These are phyloP conservation scores for Gyrodon lividus DNA, from an alignment of 768 basidiomycete species.

Conservation along the genomic window DNA sequence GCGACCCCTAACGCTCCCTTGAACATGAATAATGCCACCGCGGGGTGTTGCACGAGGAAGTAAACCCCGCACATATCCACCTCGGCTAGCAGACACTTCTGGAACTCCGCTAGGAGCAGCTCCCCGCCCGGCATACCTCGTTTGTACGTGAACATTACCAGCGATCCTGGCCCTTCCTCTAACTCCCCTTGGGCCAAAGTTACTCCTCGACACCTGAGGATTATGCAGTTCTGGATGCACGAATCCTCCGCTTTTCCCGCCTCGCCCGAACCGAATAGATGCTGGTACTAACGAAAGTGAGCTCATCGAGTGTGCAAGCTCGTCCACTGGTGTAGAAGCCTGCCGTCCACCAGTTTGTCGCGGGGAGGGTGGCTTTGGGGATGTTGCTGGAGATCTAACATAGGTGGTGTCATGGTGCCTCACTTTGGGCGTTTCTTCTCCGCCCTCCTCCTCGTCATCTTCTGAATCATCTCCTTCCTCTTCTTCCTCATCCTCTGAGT, in stretches of 20 bases:
- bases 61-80: slow-evolving; percentile 11
- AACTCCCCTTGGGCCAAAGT: slow-evolving; percentile 29
- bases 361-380: slow-evolving; percentile 19
- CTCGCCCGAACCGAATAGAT: slow-evolving; percentile 72
- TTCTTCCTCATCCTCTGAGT: slow-evolving; percentile 17
- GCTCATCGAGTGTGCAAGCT: slow-evolving; percentile 46
- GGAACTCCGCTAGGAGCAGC: background rate
- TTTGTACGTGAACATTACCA: slow-evolving; percentile 14
- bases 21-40: slow-evolving; percentile 5
- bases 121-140: slow-evolving; percentile 8
- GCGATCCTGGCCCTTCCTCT: slow-evolving; percentile 33
- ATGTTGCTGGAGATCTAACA: slow-evolving; percentile 19
- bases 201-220: slow-evolving; percentile 28
- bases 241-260: slow-evolving; percentile 57
- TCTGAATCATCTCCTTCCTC: slow-evolving; percentile 15
- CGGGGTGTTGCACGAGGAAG: slow-evolving; percentile 15
- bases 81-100: background rate
- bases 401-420: slow-evolving; percentile 13
- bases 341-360: slow-evolving; percentile 18
- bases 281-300: slow-evolving; percentile 62
- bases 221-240: slow-evolving; percentile 34
- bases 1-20: slow-evolving; percentile 8
- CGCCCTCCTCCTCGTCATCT: slow-evolving; percentile 19
- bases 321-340: slow-evolving; percentile 38
- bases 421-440: slow-evolving; percentile 29